These are phyloP conservation scores for Saccharomycopsis crataegensis DNA, from an alignment of 1,139 yeast species.

Conservation along the genomic window DNA sequence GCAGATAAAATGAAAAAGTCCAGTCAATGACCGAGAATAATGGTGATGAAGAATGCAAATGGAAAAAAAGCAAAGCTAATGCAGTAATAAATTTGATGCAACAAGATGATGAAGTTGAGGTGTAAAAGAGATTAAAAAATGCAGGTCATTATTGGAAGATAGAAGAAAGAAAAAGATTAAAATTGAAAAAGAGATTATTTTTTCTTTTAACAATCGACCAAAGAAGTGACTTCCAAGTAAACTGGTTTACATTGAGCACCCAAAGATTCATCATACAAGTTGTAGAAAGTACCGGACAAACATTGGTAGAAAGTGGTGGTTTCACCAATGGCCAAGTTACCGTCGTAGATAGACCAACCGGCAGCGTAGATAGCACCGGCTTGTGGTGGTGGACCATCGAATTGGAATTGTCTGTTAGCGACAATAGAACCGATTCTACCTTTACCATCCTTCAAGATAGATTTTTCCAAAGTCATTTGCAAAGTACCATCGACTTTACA, in stretches of 20 bases:
- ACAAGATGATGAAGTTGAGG: no score
- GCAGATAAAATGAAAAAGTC: no score
- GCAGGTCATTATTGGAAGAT: no score
- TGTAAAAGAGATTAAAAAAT: no score
- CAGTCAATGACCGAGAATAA: no score
- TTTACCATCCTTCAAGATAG: slow-evolving; percentile 49
- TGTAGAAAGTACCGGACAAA: slow-evolving; percentile 73
- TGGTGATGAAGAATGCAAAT: no score
- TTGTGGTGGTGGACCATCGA: slow-evolving; percentile 88
- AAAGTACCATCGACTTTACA: slow-evolving; percentile 48
- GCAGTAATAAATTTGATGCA: no score
- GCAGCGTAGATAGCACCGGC: slow-evolving; percentile 84
- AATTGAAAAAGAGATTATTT: neutral
- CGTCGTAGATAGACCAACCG: slow-evolving; percentile 69
- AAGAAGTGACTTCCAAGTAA: slow-evolving; percentile 55
- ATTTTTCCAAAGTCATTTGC: slow-evolving; percentile 44
- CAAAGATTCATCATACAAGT: slow-evolving; percentile 64
- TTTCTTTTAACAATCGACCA: slow-evolving; percentile 42
- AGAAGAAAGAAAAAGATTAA: no score
- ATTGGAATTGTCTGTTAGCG: slow-evolving; percentile 83
- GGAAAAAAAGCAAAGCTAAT: no score
- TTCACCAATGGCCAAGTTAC: slow-evolving; percentile 65
- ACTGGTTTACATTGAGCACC: slow-evolving; percentile 64
- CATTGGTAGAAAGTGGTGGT: slow-evolving; percentile 67
- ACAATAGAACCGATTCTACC: slow-evolving; percentile 80